Percentiles rank a stretch among this genome's conserved stretches.
These are phyloP conservation scores for Daphne laureola DNA, from an alignment of 441 rosid genomes.

Conservation along the genomic window DNA sequence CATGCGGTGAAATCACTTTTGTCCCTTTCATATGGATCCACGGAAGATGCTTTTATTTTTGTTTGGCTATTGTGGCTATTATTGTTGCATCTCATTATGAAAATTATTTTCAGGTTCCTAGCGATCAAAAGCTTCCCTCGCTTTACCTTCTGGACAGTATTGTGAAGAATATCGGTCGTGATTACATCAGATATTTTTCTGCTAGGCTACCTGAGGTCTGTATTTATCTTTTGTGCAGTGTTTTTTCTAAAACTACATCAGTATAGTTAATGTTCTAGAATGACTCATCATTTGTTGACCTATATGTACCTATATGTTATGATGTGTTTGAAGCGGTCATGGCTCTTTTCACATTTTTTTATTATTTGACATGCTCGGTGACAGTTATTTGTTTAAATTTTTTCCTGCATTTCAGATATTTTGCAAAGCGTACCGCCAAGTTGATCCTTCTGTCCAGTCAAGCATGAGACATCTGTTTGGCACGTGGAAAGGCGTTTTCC, in stretches of 20 bases:
- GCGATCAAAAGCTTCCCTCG: conserved; percentile 97
- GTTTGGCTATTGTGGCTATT: conserved; percentile 2
- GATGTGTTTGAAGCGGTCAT: neutral
- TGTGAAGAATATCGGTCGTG: conserved; percentile 93
- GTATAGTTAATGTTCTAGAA: conserved; percentile 7
- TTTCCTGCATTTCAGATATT: conserved; percentile 50
- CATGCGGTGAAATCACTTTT: no score
- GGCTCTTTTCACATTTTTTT: neutral
- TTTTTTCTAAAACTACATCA: neutral
- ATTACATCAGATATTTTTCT: conserved; percentile 83
- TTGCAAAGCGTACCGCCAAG: conserved; percentile 84
- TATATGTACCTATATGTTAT: neutral
- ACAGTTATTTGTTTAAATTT: neutral
- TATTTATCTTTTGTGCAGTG: conserved; percentile 14
- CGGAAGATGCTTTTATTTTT: neutral
- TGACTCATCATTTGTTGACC: neutral
- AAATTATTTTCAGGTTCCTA: conserved; percentile 82
- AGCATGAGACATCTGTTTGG: conserved; percentile 98
- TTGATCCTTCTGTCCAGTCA: conserved; percentile 64
- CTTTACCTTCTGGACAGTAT: conserved; percentile 98
- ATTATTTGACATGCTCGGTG: neutral
- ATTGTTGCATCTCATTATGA: conserved; percentile 32
- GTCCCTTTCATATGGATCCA: neutral
- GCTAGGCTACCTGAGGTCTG: conserved; percentile 82
- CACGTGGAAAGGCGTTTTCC: conserved; percentile 98